phyloP scores from a whole-genome alignment of 345 rosid genomes.

The Syzygium jambos region DNA sequence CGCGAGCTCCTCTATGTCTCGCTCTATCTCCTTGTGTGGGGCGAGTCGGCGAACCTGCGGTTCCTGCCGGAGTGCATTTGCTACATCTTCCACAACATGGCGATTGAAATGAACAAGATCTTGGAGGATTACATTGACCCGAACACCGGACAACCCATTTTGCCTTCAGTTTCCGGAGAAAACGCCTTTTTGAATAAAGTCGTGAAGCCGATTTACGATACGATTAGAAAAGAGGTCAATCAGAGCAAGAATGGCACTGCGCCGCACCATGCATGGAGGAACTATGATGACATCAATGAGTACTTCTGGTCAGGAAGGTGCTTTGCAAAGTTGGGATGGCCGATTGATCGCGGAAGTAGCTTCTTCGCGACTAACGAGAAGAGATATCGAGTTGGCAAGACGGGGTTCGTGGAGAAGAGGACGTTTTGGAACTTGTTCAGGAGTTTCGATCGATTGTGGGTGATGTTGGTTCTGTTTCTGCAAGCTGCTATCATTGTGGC shows the following conservation, averaged over 20 bases:
- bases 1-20: slow-evolving; percentile 46
- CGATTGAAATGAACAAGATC: slow-evolving; percentile 36
- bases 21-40: slow-evolving; percentile 50
- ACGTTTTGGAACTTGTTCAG: slow-evolving; percentile 73
- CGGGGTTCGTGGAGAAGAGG: slow-evolving; percentile 85
- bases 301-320: slow-evolving; percentile 90
- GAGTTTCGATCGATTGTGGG: slow-evolving; percentile 79
- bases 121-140: slow-evolving; percentile 33
- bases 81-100: slow-evolving; percentile 53
- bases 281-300: slow-evolving; percentile 84
- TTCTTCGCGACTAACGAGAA: slow-evolving; percentile 28
- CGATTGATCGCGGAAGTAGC: slow-evolving; percentile 40
- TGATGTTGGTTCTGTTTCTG: slow-evolving; percentile 56
- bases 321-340: slow-evolving; percentile 63
- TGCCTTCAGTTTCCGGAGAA: slow-evolving; percentile 54
- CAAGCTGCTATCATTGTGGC: slow-evolving; percentile 77
- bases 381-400: slow-evolving; percentile 53
- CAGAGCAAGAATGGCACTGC: slow-evolving; percentile 60
- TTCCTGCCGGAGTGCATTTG: slow-evolving; percentile 47
- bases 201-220: slow-evolving; percentile 60
- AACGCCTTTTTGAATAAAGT: slow-evolving; percentile 49
- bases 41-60: slow-evolving; percentile 48
- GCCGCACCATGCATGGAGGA: slow-evolving; percentile 81
- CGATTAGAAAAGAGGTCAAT: slow-evolving; percentile 43
- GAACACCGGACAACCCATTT: slow-evolving; percentile 39